Percentiles rank a stretch among this genome's conserved stretches.
phyloP scores from a whole-genome alignment of 2,329 filamentous ascomycete genomes.

The Colletotrichum salicis region DNA sequence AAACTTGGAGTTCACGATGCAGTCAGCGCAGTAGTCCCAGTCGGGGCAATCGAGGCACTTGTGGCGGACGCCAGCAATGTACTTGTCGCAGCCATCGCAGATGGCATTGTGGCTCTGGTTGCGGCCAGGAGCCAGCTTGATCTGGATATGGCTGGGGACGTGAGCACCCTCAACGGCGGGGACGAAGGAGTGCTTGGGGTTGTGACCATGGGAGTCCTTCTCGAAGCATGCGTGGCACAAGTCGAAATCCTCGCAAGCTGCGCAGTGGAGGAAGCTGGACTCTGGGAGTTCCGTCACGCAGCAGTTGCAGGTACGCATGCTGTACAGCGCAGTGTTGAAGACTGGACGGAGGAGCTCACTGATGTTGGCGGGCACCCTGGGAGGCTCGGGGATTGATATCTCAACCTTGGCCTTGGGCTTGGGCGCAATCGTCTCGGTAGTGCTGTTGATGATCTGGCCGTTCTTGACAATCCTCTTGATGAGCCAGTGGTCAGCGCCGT shows the following conservation, averaged over 20 bases:
- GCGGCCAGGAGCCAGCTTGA: slow-evolving; percentile 81
- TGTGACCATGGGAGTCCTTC: slow-evolving; percentile 84
- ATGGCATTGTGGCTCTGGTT: slow-evolving; percentile 86
- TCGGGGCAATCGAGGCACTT: slow-evolving; percentile 98
- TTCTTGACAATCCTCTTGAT: slow-evolving; percentile 88
- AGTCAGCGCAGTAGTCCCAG: slow-evolving; percentile 92
- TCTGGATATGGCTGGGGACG: slow-evolving; percentile 70
- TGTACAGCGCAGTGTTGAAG: slow-evolving; percentile 34
- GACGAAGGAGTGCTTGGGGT: slow-evolving; percentile 85
- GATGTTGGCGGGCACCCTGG: slow-evolving; percentile 33
- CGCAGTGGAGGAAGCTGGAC: slow-evolving; percentile 85
- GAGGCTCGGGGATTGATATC: slow-evolving; percentile 38
- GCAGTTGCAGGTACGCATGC: slow-evolving; percentile 75
- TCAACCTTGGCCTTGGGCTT: slow-evolving; percentile 59
- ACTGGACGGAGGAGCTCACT: slow-evolving; percentile 23
- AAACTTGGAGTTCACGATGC: slow-evolving; percentile 72
- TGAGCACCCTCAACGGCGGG: slow-evolving; percentile 72
- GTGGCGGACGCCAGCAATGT: slow-evolving; percentile 88
- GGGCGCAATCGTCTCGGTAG: slow-evolving; percentile 80
- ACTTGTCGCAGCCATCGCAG: slow-evolving; percentile 93
- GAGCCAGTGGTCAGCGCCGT: slow-evolving; percentile 86
- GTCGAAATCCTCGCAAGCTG: slow-evolving; percentile 87
- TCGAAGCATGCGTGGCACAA: slow-evolving; percentile 86
- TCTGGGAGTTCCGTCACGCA: slow-evolving; percentile 77
- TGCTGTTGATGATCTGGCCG: slow-evolving; percentile 84